These are phyloP conservation scores for Amborella trichopoda DNA, from an alignment of 164 flowering plant genomes.

Conservation along the genomic window DNA sequence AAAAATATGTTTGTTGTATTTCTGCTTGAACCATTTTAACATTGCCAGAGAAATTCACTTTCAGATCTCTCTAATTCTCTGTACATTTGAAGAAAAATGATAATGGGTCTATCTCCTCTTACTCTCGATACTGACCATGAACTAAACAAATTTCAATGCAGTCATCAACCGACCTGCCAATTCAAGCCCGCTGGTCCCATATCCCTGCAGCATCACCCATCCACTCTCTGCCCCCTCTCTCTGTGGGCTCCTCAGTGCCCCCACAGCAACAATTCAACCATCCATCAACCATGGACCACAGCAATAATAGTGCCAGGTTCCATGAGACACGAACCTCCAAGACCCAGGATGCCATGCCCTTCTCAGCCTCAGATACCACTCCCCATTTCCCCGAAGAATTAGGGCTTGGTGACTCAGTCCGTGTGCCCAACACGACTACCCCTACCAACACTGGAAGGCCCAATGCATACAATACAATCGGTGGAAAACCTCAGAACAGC, in stretches of 20 bases:
- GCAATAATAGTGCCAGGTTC: constrained; percentile 31
- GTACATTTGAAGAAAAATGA: too few relatives aligned
- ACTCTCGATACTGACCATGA: constrained; percentile 5
- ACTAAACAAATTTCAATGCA: constrained; percentile 12
- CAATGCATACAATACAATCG: constrained; percentile 10
- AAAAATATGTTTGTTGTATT: too few relatives aligned
- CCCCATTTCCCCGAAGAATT: constrained; percentile 48
- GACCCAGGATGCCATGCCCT: constrained; percentile 27
- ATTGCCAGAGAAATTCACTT: too few relatives aligned
- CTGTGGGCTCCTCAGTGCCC: constrained; percentile 24
- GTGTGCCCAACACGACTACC: constrained; percentile 6
- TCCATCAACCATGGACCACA: constrained; percentile 29
- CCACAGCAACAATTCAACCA: constrained; percentile 47
- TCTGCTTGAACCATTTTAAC: too few relatives aligned
- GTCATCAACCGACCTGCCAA: constrained; percentile 51
- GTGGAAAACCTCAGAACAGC: constrained; percentile 12
- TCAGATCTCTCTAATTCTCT: too few relatives aligned
- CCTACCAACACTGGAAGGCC: constrained; percentile 14
- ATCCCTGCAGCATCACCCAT: constrained; percentile 41
- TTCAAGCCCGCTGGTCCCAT: constrained; percentile 67
- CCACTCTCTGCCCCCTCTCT: constrained; percentile 32
- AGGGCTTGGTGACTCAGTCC: constrained; percentile 43
- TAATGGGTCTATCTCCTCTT: too few relatives aligned
- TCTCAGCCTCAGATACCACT: constrained; percentile 21
- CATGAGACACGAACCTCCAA: constrained; percentile 28